phyloP scores from a whole-genome alignment of 2,329 filamentous ascomycete species.

The Ophiostoma ulmi region DNA sequence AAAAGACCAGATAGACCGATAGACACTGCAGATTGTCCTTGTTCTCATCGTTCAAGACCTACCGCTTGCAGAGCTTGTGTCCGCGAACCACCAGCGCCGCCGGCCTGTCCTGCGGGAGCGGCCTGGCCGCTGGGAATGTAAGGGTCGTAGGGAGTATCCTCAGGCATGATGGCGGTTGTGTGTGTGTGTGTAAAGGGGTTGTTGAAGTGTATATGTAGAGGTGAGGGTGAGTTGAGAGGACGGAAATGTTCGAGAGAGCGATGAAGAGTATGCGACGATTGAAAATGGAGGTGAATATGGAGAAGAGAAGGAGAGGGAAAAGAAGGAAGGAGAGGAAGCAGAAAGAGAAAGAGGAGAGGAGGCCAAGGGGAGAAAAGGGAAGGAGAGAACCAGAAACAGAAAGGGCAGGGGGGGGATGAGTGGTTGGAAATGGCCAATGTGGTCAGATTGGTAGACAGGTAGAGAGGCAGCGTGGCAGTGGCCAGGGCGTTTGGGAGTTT shows the following conservation, averaged over 20 bases:
- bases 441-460: not conserved
- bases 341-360: slow-evolving; percentile 12
- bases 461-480: not conserved
- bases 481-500: not conserved
- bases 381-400: slow-evolving; percentile 13
- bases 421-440: slow-evolving; percentile 6
- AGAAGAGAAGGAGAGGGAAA: not conserved
- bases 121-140: slow-evolving; percentile 72
- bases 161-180: slow-evolving; percentile 44
- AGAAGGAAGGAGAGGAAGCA: slow-evolving; percentile 2
- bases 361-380: slow-evolving; percentile 11
- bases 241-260: slow-evolving; percentile 7
- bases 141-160: slow-evolving; percentile 71
- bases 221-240: not conserved
- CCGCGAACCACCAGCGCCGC: slow-evolving; percentile 44
- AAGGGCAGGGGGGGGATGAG: slow-evolving; percentile 11
- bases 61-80: slow-evolving; percentile 75
- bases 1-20: not conserved
- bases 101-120: slow-evolving; percentile 40
- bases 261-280: not conserved
- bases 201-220: not conserved
- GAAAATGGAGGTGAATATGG: not conserved
- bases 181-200: not conserved
- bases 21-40: not conserved
- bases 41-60: slow-evolving; percentile 42